A percentile compares a stretch with the other conserved stretches of the same genome.
Evolutionary conservation across 805 yeast species (phyloP).

Genomic region (Limtongia smithiae): DNA sequence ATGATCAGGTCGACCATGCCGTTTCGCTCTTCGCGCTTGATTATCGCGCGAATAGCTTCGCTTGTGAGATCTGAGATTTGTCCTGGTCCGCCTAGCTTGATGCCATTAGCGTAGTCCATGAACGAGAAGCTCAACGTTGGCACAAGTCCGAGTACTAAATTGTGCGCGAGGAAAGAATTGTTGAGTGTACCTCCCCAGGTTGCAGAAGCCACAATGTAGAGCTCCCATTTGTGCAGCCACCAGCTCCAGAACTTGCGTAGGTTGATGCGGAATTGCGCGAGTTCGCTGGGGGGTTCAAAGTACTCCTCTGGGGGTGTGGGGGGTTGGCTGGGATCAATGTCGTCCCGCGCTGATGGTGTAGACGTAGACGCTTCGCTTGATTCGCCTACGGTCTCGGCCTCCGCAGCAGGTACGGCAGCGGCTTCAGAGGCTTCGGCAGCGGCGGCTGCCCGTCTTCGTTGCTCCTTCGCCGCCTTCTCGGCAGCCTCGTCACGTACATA

Average conservation of each 20-base stretch:
- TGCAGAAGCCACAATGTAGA: slow-evolving; percentile 15
- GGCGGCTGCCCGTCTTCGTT: not conserved
- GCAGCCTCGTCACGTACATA: slow-evolving; percentile 5
- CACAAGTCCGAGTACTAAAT: slow-evolving; percentile 16
- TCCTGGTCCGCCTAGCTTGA: slow-evolving; percentile 17
- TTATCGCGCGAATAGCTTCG: slow-evolving; percentile 24
- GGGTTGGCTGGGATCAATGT: too few species aligned
- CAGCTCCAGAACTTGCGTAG: slow-evolving; percentile 26
- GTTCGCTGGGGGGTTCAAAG: not conserved
- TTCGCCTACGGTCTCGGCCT: slow-evolving; percentile 1
- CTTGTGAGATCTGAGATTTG: slow-evolving; percentile 17
- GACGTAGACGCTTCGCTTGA: not conserved
- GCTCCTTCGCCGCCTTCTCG: not conserved
- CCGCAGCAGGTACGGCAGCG: not conserved
- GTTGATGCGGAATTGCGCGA: slow-evolving; percentile 13
- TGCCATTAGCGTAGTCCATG: slow-evolving; percentile 26
- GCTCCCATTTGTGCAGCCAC: slow-evolving; percentile 30
- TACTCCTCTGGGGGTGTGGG: too few species aligned
- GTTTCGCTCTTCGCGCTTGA: slow-evolving; percentile 22
- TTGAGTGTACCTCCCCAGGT: slow-evolving; percentile 24
- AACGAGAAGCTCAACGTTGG: slow-evolving; percentile 27
- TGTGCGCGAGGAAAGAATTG: slow-evolving; percentile 17
- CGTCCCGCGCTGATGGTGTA: too few species aligned
- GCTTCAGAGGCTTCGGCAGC: not conserved
- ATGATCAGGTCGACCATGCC: slow-evolving; percentile 27